Evolutionary conservation across 2,329 filamentous ascomycete genomes (phyloP).

Genomic region (Lecanoromycetidae sp.): DNA sequence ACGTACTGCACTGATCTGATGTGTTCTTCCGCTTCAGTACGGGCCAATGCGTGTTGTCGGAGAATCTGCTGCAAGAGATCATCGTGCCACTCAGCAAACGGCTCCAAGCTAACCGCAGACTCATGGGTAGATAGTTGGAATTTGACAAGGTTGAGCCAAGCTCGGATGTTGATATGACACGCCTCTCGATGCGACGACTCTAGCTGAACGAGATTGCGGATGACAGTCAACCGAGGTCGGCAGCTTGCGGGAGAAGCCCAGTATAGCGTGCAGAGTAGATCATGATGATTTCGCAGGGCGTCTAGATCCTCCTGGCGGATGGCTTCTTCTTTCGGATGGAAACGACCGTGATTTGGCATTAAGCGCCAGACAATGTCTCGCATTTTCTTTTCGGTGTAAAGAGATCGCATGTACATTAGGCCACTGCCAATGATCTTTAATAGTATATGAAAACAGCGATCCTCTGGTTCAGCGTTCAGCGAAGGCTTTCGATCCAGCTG

Average conservation of each 20-base stretch:
- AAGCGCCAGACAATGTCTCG: slow-evolving; percentile 45
- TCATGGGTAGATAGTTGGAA: slow-evolving; percentile 46
- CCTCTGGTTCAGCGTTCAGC: slow-evolving; percentile 35
- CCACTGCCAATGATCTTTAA: slow-evolving; percentile 44
- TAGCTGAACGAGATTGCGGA: slow-evolving; percentile 45
- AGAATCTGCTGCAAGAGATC: slow-evolving; percentile 42
- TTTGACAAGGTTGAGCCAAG: slow-evolving; percentile 45
- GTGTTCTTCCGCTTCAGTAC: slow-evolving; percentile 46
- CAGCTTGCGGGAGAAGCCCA: slow-evolving; percentile 42
- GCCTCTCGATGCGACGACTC: slow-evolving; percentile 46
- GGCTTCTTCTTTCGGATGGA: slow-evolving; percentile 45
- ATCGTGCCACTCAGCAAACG: slow-evolving; percentile 43
- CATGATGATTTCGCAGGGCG: slow-evolving; percentile 49
- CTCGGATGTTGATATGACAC: slow-evolving; percentile 45
- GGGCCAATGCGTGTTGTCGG: slow-evolving; percentile 43
- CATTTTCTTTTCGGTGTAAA: slow-evolving; percentile 42
- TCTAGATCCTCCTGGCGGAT: slow-evolving; percentile 42
- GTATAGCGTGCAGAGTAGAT: slow-evolving; percentile 48
- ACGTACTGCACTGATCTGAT: slow-evolving; percentile 21
- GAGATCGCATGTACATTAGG: slow-evolving; percentile 34
- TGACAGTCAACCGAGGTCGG: slow-evolving; percentile 40
- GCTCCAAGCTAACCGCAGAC: slow-evolving; percentile 31
- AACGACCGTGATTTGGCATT: slow-evolving; percentile 49
- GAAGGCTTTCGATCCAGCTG: slow-evolving; percentile 33
- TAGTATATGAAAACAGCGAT: slow-evolving; percentile 47